Conservation (phyloP, 2,329 filamentous ascomycete genomes). For the Aspergillus pseudoterreus region DNA sequence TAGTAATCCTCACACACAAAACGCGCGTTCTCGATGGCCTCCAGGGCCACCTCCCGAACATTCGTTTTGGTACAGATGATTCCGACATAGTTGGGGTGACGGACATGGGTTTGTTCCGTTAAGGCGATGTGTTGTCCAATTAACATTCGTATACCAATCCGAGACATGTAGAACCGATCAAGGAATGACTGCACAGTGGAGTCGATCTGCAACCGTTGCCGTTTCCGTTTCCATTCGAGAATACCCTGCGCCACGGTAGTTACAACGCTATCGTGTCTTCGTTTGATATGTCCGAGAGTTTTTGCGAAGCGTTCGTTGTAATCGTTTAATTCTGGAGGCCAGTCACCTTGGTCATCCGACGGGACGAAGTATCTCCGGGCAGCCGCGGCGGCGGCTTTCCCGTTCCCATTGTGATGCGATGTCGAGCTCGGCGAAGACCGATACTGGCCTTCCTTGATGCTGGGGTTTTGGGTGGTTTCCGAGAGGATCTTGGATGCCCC, state of each 20-base stretch:
- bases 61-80: constrained; percentile 99
- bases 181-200: constrained; percentile 96
- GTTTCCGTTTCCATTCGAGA: constrained; percentile 92
- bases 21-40: constrained; percentile 97
- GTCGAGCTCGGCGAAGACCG: constrained; percentile 43
- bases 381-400: constrained; percentile 48
- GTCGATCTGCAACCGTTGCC: constrained; percentile 97
- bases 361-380: constrained; percentile 80
- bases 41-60: constrained; percentile 87
- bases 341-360: constrained; percentile 81
- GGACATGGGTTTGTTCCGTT: constrained; percentile 84
- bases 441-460: constrained; percentile 80
- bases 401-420: constrained; percentile 47
- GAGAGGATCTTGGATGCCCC: constrained; percentile 66
- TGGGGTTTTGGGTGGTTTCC: constrained; percentile 85
- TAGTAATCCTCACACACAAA: constrained; percentile 99
- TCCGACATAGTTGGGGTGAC: constrained; percentile 90
- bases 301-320: constrained; percentile 91
- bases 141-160: constrained; percentile 98
- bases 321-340: constrained; percentile 89
- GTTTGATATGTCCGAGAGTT: constrained; percentile 88
- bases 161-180: constrained; percentile 99
- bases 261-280: constrained; percentile 92
- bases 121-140: constrained; percentile 98
- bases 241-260: constrained; percentile 98